Percentiles rank a stretch among this genome's conserved stretches.
These are phyloP conservation scores for Neurospora sp. DNA, from an alignment of 495 filamentous ascomycete species.

Conservation along the genomic window DNA sequence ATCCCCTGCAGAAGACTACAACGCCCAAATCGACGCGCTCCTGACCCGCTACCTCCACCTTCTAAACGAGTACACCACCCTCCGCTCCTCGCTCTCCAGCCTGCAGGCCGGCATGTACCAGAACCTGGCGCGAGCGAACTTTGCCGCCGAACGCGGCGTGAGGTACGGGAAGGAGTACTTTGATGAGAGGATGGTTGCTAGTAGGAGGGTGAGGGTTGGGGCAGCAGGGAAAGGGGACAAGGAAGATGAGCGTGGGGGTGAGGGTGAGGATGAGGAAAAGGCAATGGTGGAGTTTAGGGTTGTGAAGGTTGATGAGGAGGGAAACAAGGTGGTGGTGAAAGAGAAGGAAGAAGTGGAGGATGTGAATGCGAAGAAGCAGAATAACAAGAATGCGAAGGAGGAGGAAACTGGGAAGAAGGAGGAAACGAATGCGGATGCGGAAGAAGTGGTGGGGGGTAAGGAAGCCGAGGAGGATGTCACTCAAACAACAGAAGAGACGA, in stretches of 20 bases:
- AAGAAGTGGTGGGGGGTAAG: too few species aligned
- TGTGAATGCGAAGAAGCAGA: too few species aligned
- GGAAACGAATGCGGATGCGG: too few species aligned
- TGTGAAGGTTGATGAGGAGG: not conserved
- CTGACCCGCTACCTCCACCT: slow-evolving; percentile 60
- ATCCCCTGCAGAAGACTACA: not conserved
- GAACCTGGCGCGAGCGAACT: slow-evolving; percentile 61
- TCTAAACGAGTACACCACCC: slow-evolving; percentile 57
- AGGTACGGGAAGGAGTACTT: slow-evolving; percentile 60
- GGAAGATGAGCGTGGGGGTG: not conserved
- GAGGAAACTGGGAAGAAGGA: too few species aligned
- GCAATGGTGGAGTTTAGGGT: not conserved
- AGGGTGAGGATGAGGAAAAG: not conserved
- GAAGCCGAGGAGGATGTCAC: too few species aligned
- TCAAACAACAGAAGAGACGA: too few species aligned
- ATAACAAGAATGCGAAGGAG: not conserved
- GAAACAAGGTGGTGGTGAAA: not conserved
- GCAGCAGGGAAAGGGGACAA: not conserved
- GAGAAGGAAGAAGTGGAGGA: not conserved
- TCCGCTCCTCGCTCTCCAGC: slow-evolving; percentile 43
- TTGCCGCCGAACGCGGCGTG: slow-evolving; percentile 50
- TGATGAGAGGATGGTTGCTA: slow-evolving; percentile 62
- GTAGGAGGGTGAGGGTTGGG: slow-evolving; percentile 23
- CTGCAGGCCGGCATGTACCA: slow-evolving; percentile 45
- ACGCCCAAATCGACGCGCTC: slow-evolving; percentile 46